Evolutionary conservation across 139 green algal genomes (phyloP), one percentile per base, ranked within the genome.

Genomic region (Gonium pectorale): DNA sequence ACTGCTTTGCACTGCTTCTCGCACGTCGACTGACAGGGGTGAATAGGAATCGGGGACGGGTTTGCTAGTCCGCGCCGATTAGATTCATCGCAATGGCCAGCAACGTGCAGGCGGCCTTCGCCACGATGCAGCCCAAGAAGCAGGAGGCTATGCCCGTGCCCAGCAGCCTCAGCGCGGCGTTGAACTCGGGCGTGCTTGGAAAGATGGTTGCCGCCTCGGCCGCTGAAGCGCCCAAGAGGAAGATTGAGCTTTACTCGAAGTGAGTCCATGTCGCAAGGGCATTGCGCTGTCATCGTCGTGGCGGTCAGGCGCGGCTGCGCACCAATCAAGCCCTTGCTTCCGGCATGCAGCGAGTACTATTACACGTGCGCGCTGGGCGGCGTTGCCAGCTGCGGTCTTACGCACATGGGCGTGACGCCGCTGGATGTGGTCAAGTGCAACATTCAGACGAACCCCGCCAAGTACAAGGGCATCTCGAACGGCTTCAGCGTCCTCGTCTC

Each of bases 391-490:
- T 96, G 92, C 84, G 92, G 92, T 59, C 80, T 89, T 0, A 95
- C 92, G 24, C 93, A 95, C 71, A 94, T 89, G 60, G 86, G 67
- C 29, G 93, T 98, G n/a, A 98, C 95, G 1, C 96, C 96, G 3
- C 90, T 98, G 83, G 95, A 98, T 70, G 96, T 98, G 2, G 96
- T 98, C 52, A 98, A 98, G 93, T 98, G 96, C 90, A 98, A 98
- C 91, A 97, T 97, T 56, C 88, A 92, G 81, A 83, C 88, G 38
- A 70, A 89, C 56, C 88, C 88, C 26, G 72, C 63, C 27, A 86
- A 86, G 85, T 95, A 93, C 88, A 94, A 92, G 82, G 88, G 89
- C 73, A 97, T 97, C 67, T 52, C 38, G 5, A 80, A 81, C 13
- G 94, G 93, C 54, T 98, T 98, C 89, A 70, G 71, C 29, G 91